These are phyloP conservation scores for Globisporangium spiculum DNA, from an alignment of 352 stramenopile genomes.

Conservation along the genomic window DNA sequence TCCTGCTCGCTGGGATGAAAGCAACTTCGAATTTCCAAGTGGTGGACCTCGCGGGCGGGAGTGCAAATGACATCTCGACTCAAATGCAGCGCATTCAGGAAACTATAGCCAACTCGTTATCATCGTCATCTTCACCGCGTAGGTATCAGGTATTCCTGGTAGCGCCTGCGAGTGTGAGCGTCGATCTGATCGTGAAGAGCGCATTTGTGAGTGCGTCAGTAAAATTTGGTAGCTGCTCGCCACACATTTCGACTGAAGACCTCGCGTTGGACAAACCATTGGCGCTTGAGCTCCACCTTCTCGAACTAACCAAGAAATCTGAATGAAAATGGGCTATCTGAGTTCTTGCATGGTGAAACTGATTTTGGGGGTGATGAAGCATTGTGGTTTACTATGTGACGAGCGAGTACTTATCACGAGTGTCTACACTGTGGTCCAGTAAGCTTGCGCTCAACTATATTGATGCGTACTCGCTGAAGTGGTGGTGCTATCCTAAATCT, in stretches of 20 bases:
- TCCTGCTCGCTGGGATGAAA: conserved; percentile 41
- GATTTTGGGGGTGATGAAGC: not conserved
- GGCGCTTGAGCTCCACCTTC: conserved; percentile 40
- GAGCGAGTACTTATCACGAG: too few relatives aligned
- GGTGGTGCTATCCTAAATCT: too few relatives aligned
- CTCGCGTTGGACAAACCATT: conserved; percentile 41
- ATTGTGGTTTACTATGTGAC: too few relatives aligned
- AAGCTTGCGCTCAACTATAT: too few relatives aligned
- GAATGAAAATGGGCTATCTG: not conserved
- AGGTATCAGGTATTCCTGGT: conserved; percentile 32
- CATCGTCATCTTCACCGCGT: not conserved
- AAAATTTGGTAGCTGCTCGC: conserved; percentile 42
- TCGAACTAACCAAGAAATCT: conserved; percentile 9
- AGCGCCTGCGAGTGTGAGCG: conserved; percentile 38
- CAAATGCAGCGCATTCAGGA: conserved; percentile 11
- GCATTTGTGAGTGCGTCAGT: conserved; percentile 1
- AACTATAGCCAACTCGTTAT: not conserved
- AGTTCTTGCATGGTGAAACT: not conserved
- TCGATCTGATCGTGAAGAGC: conserved; percentile 22
- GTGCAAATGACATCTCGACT: not conserved
- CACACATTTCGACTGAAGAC: conserved; percentile 62
- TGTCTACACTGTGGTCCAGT: too few relatives aligned
- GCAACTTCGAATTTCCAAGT: conserved; percentile 31
- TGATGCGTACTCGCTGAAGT: too few relatives aligned
- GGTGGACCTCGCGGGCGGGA: conserved; percentile 47